Conservation (phyloP, 805 yeast species). For the Debaryomyces castellii region DNA sequence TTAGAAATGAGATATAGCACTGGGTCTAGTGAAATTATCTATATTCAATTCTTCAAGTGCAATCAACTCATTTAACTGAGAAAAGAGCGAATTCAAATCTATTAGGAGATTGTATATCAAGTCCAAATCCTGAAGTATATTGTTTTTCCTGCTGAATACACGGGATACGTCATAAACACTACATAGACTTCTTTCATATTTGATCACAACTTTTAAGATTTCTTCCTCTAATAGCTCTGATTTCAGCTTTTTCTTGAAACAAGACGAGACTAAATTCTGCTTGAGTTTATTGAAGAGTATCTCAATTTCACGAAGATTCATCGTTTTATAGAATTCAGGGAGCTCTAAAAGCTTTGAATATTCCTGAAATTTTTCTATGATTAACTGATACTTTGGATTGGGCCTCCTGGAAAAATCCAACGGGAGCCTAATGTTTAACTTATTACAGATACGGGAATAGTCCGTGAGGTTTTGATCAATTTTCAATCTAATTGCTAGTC, state of each 20-base stretch:
- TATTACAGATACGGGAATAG: conserved; percentile 5
- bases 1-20: background rate
- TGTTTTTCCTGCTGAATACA: conserved; percentile 12
- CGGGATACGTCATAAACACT: conserved; percentile 5
- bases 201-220: conserved; percentile 4
- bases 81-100: conserved; percentile 8
- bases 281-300: conserved; percentile 11
- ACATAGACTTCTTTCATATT: background rate
- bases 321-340: conserved; percentile 1
- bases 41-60: background rate
- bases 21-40: background rate
- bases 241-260: conserved; percentile 9
- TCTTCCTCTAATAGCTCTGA: conserved; percentile 10
- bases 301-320: conserved; percentile 3
- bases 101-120: conserved; percentile 10
- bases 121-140: conserved; percentile 13
- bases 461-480: conserved; percentile 7
- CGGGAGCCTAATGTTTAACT: background rate
- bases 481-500: conserved; percentile 7
- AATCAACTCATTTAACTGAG: conserved; percentile 5
- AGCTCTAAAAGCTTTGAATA: conserved; percentile 7
- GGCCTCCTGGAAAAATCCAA: conserved; percentile 1
- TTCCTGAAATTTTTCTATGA: conserved; percentile 9
- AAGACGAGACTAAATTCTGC: conserved; percentile 7
- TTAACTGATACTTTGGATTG: conserved; percentile 1